Base-by-base conservation (phyloP, 1,139 yeast species). In the Geotrichum klebahnii region DNA sequence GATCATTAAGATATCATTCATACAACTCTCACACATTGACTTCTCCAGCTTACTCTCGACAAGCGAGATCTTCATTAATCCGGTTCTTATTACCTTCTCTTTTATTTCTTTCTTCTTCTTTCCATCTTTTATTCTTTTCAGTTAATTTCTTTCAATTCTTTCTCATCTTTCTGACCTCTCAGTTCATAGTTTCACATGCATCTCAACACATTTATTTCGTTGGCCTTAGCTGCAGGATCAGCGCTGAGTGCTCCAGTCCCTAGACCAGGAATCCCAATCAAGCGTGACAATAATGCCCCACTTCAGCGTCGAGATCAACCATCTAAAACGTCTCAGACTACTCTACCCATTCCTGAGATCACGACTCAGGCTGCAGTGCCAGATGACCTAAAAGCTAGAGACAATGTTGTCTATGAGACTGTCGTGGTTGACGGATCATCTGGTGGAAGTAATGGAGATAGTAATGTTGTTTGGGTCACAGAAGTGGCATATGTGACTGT, bases 371-470 rank as follows among this genome's bases (percentile, higher is more conserved):
- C 39, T 33, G 34, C 20, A 10, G 14, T 9, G 22, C 5, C 34
- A 19, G n/a, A n/a, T n/a, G n/a, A n/a, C n/a, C 10, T 26, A 28
- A 16, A 36, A 20, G 45, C 40, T 17, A 22, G 41, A 33, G 35
- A 33, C 6, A 26, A 36, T 14, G 39, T 43, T 29, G 51, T 43
- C 9, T 32, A 36, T 36, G 46, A 29, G 3, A 43, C 47, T 8
- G 51, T 35, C 22, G 28, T 17, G 24, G 29, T 26, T 10, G 29
- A 26, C 10, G 29, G 29, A 26, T 26, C 29, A 8, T 6, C 33
- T 3, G 42, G 20, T 26, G 42, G 31, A 5, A 34, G 28, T 14
- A 10, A 10, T 22, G 46, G 33, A 5, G 20, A 9, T 32, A 9
- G 17, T 14, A 22, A 42, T 6, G 23, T 17, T 42, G 46, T 31